Percentiles rank a stretch among this genome's conserved stretches.
phyloP scores from a whole-genome alignment of 148 eudicot genomes.

The Rhododendron williamsianum region DNA sequence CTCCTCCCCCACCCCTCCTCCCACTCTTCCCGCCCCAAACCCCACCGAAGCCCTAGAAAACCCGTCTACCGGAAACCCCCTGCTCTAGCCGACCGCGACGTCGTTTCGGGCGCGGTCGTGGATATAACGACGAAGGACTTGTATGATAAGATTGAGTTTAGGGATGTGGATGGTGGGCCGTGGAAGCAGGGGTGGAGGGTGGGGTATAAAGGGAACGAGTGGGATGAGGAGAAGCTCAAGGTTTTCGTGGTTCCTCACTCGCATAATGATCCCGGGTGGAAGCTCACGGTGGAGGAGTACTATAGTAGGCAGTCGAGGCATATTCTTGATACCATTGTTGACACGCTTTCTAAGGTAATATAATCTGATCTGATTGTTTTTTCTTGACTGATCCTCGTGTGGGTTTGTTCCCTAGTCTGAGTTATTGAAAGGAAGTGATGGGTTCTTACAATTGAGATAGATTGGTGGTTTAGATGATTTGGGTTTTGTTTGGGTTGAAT shows the following conservation, averaged over 20 bases:
- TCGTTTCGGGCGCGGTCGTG: constrained; percentile 35
- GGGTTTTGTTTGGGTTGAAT: not conserved
- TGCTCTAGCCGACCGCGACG: constrained; percentile 17
- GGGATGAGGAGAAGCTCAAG: constrained; percentile 85
- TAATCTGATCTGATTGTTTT: not conserved
- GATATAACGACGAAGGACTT: constrained; percentile 81
- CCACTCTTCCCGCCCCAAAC: constrained; percentile 6
- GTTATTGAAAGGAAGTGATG: not conserved
- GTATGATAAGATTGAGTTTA: constrained; percentile 73
- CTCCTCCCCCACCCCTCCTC: constrained; percentile 5
- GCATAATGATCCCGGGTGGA: constrained; percentile 99
- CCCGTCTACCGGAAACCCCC: constrained; percentile 29
- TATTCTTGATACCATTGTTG: constrained; percentile 91
- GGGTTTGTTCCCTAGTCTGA: not conserved
- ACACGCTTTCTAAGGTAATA: constrained; percentile 74
- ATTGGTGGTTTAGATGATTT: not conserved
- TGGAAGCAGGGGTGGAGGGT: constrained; percentile 99
- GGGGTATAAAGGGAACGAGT: constrained; percentile 63
- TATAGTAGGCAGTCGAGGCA: constrained; percentile 75
- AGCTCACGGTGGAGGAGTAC: constrained; percentile 89
- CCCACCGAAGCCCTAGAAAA: constrained; percentile 29
- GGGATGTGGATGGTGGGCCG: constrained; percentile 81
- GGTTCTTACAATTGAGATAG: not conserved
- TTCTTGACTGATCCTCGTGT: not conserved
- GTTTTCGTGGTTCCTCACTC: constrained; percentile 90